These are phyloP conservation scores for Citrus australasica DNA, from an alignment of 345 rosid genomes.

Conservation along the genomic window DNA sequence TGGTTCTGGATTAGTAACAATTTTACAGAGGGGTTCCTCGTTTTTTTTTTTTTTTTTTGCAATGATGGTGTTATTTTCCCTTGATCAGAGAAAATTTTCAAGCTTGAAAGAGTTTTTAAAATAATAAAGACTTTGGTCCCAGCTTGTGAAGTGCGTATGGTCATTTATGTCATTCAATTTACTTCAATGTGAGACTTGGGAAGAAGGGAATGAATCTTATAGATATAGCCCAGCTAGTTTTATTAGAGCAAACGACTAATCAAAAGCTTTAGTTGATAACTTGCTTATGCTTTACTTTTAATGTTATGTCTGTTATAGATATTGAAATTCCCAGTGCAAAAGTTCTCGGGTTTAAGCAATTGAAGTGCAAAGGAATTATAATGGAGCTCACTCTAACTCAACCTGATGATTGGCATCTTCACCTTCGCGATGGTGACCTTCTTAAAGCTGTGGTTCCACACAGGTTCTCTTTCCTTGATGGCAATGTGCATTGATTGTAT, in stretches of 20 bases:
- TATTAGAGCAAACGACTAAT: not conserved
- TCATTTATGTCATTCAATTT: not conserved
- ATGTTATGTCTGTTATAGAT: not conserved
- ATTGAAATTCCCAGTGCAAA: constrained; percentile 5
- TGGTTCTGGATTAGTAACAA: not conserved
- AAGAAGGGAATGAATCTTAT: not conserved
- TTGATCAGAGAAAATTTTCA: not conserved
- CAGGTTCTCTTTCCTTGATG: constrained; percentile 18
- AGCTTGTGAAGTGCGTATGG: not conserved
- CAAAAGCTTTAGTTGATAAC: not conserved
- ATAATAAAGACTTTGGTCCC: constrained; percentile 4
- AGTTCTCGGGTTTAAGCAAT: not conserved
- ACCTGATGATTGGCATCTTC: constrained; percentile 65
- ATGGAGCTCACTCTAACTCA: constrained; percentile 47
- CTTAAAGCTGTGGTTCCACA: constrained; percentile 18
- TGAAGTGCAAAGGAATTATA: constrained; percentile 6
- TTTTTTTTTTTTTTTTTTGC: not conserved
- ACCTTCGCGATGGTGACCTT: constrained; percentile 53
- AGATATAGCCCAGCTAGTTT: not conserved
- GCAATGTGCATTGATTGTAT: not conserved
- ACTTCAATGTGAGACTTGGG: not conserved
- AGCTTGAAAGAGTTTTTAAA: constrained; percentile 2
- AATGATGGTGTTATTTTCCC: not conserved
- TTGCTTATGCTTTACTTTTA: not conserved
- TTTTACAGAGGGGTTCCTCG: not conserved